Conservation (phyloP, 1,139 yeast species). For the Pichia sp. region DNA sequence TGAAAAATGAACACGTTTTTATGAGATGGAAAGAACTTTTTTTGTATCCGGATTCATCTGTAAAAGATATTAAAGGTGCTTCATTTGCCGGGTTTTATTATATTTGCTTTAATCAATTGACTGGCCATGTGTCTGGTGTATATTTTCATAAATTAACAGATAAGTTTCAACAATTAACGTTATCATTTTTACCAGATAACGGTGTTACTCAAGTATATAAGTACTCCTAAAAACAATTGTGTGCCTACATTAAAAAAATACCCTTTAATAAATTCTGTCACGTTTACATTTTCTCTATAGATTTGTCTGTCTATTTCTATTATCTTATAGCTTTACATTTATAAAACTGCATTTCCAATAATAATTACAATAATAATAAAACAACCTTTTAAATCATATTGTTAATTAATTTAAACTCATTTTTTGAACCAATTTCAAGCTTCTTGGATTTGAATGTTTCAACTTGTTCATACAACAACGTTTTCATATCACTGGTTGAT, state of each 20-base stretch:
- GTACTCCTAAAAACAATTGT: slow-evolving; percentile 20
- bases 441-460: slow-evolving; percentile 32
- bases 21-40: slow-evolving; percentile 96
- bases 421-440: not conserved
- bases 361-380: not conserved
- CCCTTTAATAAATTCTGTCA: not conserved
- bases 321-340: not conserved
- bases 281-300: not conserved
- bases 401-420: not conserved
- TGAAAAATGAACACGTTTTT: slow-evolving; percentile 49
- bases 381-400: not conserved
- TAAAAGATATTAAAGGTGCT: slow-evolving; percentile 68
- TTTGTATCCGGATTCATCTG: slow-evolving; percentile 69
- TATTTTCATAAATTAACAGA: slow-evolving; percentile 77
- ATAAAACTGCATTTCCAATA: not conserved
- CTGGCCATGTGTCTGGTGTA: slow-evolving; percentile 70
- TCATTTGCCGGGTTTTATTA: slow-evolving; percentile 92
- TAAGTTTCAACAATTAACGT: slow-evolving; percentile 62
- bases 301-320: not conserved
- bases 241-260: not conserved
- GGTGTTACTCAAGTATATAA: slow-evolving; percentile 35
- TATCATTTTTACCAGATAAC: slow-evolving; percentile 39
- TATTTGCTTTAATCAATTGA: slow-evolving; percentile 69
- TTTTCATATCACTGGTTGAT: slow-evolving; percentile 37
- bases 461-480: slow-evolving; percentile 42